phyloP scores from a whole-genome alignment of 805 yeast genomes.

The Hanseniaspora thailandica region DNA sequence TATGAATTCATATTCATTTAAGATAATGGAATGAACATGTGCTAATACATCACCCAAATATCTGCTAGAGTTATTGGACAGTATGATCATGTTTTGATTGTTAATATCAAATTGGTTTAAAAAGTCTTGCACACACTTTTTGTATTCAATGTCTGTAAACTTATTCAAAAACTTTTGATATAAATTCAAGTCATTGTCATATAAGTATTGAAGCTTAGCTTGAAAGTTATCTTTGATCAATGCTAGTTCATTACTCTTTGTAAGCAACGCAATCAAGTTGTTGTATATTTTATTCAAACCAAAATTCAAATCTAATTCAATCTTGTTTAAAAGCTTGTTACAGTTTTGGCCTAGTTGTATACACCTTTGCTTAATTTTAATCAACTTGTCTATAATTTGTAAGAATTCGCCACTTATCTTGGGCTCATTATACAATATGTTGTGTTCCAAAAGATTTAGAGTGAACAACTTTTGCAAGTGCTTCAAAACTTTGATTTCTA shows the following conservation, averaged over 20 bases:
- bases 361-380: constrained; percentile 53
- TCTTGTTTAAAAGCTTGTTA: constrained; percentile 47
- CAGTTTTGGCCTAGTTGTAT: constrained; percentile 59
- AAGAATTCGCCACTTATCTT: constrained; percentile 45
- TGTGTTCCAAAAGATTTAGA: constrained; percentile 60
- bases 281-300: constrained; percentile 46
- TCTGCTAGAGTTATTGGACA: constrained; percentile 67
- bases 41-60: constrained; percentile 83
- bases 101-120: constrained; percentile 38
- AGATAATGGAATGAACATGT: constrained; percentile 71
- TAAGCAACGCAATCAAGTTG: constrained; percentile 29
- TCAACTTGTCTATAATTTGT: constrained; percentile 46
- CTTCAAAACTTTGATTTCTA: constrained; percentile 43
- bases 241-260: constrained; percentile 17
- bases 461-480: constrained; percentile 54
- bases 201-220: constrained; percentile 27
- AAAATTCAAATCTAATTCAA: constrained; percentile 39
- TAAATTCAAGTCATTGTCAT: constrained; percentile 34
- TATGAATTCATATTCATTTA: constrained; percentile 74
- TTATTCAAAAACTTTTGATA: constrained; percentile 50
- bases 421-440: constrained; percentile 35
- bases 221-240: constrained; percentile 24
- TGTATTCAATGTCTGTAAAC: constrained; percentile 60
- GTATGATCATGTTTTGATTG: constrained; percentile 39
- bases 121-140: constrained; percentile 55